phyloP scores from a whole-genome alignment of 371 early-diverging fungal genomes.

The Mortierella sp. region DNA sequence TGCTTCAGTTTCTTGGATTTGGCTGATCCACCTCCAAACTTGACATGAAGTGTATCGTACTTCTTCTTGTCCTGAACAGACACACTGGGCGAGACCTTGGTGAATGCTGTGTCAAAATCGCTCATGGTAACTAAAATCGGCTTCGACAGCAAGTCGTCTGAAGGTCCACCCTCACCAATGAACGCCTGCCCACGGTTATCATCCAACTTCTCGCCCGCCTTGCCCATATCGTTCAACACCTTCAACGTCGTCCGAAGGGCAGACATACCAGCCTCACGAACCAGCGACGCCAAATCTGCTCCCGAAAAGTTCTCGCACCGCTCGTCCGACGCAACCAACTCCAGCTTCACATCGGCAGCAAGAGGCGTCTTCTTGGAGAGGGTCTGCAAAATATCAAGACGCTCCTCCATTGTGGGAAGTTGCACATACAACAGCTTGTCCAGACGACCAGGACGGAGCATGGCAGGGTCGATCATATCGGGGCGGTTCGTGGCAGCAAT shows the following conservation, averaged over 20 bases:
- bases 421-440: constrained; percentile 98
- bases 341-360: constrained; percentile 74
- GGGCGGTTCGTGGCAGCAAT: constrained; percentile 99
- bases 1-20: constrained; percentile 38
- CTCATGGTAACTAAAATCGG: constrained; percentile 71
- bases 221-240: constrained; percentile 51
- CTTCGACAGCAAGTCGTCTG: constrained; percentile 21
- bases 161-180: constrained; percentile 54
- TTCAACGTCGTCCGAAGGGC: constrained; percentile 78
- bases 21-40: constrained; percentile 65
- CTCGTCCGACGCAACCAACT: constrained; percentile 78
- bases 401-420: constrained; percentile 87
- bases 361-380: constrained; percentile 89
- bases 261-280: constrained; percentile 91
- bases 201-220: constrained; percentile 50
- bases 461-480: constrained; percentile 98
- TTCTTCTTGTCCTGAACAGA: constrained; percentile 66
- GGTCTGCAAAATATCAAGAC: constrained; percentile 91
- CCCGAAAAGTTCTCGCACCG: constrained; percentile 86
- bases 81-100: constrained; percentile 88
- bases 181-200: constrained; percentile 31
- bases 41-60: constrained; percentile 70
- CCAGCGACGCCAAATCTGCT: constrained; percentile 95
- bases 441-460: constrained; percentile 99
- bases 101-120: constrained; percentile 88